Base-by-base conservation (phyloP, 2,329 filamentous ascomycete genomes). In the Pyrenophora graminea region DNA sequence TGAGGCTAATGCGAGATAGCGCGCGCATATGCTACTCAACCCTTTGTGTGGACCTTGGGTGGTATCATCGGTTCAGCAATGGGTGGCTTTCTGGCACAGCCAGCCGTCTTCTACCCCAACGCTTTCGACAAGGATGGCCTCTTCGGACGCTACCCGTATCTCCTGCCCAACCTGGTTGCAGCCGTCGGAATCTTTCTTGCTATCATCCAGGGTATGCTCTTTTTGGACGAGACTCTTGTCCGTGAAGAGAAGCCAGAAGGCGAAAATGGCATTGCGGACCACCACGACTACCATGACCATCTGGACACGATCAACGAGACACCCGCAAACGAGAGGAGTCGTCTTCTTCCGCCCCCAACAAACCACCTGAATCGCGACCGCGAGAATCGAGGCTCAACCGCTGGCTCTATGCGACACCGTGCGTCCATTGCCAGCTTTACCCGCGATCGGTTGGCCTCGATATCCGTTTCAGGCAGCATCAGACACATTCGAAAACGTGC, bases 41-140 rank as follows among this genome's bases (percentile, higher is more conserved):
- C 92, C 1, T 96, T 96, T 67, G 89, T 96, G 6, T 96, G 92
- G 91, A 88, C 85, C 31, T 85, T 96, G 38, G 92, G 92, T 23
- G 93, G 90, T 18, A 96, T 96, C 59, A 81, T 96, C 47, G 92
- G 92, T 39, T 72, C 92, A 55, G 89, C 88, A 13, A 91, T 97
- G 66, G 93, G 93, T 52, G 93, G 93, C 33, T 85, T 88, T 53
- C 90, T 96, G 67, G 89, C 91, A 52, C 86, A 90, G 61, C 92
- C 93, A 19, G 83, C 86, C 52, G 77, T 83, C 34, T 85, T 85
- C 25, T 96, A 88, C 72, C 91, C 93, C n/a, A 74, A 79, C 30
- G 41, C 81, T 0, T 94, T 96, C 66, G 84, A 88, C 37, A 67
- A 77, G 17, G 80, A 83, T 49, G 84, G 88, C 49, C 62, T 95